Conservation (phyloP, 2,329 filamentous ascomycete genomes). For the Colletotrichum lini region DNA sequence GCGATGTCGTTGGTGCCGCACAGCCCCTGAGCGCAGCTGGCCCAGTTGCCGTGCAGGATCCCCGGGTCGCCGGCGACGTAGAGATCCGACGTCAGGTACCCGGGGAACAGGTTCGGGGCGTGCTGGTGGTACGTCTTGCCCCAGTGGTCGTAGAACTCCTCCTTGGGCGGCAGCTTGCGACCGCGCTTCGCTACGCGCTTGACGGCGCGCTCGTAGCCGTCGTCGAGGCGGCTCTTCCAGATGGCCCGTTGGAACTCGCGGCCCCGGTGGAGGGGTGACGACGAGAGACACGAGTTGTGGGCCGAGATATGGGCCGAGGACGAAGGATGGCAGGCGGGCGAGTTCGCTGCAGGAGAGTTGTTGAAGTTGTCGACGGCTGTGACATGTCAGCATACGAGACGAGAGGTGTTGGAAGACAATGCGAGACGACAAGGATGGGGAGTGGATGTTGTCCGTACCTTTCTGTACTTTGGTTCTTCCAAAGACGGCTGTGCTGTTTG, state of each 20-base stretch:
- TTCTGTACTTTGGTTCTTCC: conserved; percentile 62
- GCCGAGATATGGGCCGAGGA: conserved; percentile 79
- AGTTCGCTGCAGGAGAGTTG: conserved; percentile 59
- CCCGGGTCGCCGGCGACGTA: conserved; percentile 63
- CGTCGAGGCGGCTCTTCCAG: conserved; percentile 59
- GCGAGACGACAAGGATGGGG: not conserved
- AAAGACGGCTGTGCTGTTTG: conserved; percentile 60
- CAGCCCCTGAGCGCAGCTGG: conserved; percentile 43
- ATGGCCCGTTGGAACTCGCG: conserved; percentile 55
- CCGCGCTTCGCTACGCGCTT: conserved; percentile 66
- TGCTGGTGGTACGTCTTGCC: conserved; percentile 67
- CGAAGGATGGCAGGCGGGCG: conserved; percentile 64
- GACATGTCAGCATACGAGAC: too few relatives aligned
- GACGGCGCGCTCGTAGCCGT: conserved; percentile 69
- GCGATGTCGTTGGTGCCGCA: conserved; percentile 52
- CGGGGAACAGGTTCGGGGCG: conserved; percentile 60
- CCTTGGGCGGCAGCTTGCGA: conserved; percentile 60
- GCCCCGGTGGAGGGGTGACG: conserved; percentile 29
- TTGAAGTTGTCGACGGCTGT: conserved; percentile 58
- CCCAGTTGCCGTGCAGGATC: conserved; percentile 51
- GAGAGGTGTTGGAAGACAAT: too few relatives aligned
- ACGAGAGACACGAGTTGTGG: conserved; percentile 74
- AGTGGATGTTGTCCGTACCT: conserved; percentile 25
- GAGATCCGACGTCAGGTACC: conserved; percentile 59
- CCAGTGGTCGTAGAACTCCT: conserved; percentile 69